A percentile compares a stretch with the other conserved stretches of the same genome.
phyloP scores from a whole-genome alignment of 2,329 filamentous ascomycete species.

The Trichoderma breve region DNA sequence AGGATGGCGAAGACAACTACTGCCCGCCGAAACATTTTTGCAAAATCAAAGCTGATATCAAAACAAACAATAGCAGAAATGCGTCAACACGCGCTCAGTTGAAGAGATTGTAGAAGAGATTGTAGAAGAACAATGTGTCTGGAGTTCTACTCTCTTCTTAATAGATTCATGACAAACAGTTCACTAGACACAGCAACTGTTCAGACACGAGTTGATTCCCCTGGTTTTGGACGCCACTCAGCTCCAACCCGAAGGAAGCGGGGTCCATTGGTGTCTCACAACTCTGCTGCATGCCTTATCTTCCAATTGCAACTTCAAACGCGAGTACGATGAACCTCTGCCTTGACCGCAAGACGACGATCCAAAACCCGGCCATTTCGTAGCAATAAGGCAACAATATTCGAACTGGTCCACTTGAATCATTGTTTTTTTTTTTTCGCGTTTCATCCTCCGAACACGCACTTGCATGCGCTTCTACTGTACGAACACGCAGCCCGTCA shows the following conservation, averaged over 20 bases:
- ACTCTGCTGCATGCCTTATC: not conserved
- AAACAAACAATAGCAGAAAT: not conserved
- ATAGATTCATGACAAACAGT: not conserved
- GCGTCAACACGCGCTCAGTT: not conserved
- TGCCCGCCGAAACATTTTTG: constrained; percentile 2
- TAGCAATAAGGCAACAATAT: not conserved
- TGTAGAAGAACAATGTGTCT: not conserved
- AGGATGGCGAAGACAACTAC: not conserved
- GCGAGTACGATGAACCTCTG: not conserved
- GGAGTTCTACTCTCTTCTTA: not conserved
- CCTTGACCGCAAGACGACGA: not conserved
- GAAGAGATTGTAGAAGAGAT: not conserved
- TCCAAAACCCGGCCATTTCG: not conserved
- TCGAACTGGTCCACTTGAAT: not conserved
- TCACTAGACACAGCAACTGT: not conserved
- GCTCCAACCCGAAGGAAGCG: not conserved
- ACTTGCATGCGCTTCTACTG: not conserved
- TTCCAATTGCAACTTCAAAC: not conserved
- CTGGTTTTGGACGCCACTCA: not conserved
- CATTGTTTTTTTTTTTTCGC: not conserved
- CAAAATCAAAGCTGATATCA: not conserved
- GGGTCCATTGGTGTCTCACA: not conserved
- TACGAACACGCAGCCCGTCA: not conserved
- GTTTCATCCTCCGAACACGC: not conserved
- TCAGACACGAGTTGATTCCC: not conserved